Conservation (phyloP, 495 filamentous ascomycete genomes). For the Trichoderma reesei region DNA sequence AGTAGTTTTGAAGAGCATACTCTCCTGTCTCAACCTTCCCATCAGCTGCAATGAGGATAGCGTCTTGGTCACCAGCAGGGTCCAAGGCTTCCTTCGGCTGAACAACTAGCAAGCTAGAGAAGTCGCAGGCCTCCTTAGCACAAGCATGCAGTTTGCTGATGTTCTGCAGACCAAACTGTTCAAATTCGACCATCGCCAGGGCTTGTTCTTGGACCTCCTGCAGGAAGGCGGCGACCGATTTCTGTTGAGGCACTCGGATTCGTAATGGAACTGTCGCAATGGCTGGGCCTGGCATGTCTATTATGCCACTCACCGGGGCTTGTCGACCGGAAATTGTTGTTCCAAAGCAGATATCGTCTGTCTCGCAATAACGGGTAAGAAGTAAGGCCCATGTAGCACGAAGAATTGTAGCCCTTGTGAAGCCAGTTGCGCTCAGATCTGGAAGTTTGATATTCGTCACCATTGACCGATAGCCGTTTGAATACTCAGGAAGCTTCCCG, state of each 20-base stretch:
- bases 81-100: slow-evolving; percentile 9
- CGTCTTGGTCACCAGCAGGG: background rate
- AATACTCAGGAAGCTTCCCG: too few species aligned
- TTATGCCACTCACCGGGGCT: slow-evolving; percentile 34
- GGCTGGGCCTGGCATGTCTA: slow-evolving; percentile 40
- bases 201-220: slow-evolving; percentile 24
- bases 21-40: background rate
- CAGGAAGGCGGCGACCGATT: slow-evolving; percentile 14
- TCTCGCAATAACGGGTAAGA: slow-evolving; percentile 26
- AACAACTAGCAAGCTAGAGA: slow-evolving; percentile 6
- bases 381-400: slow-evolving; percentile 37
- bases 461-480: background rate
- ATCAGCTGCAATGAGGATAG: background rate
- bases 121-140: slow-evolving; percentile 24
- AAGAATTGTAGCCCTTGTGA: slow-evolving; percentile 33
- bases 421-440: slow-evolving; percentile 12
- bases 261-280: slow-evolving; percentile 51
- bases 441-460: background rate
- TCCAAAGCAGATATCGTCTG: slow-evolving; percentile 37
- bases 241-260: slow-evolving; percentile 14
- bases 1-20: background rate
- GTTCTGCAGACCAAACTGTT: slow-evolving; percentile 38
- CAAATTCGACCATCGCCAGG: slow-evolving; percentile 30
- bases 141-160: slow-evolving; percentile 18
- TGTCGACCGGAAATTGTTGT: slow-evolving; percentile 39